These are phyloP conservation scores for Sisymbrium altissimum DNA, from an alignment of 345 rosid species.

Conservation along the genomic window DNA sequence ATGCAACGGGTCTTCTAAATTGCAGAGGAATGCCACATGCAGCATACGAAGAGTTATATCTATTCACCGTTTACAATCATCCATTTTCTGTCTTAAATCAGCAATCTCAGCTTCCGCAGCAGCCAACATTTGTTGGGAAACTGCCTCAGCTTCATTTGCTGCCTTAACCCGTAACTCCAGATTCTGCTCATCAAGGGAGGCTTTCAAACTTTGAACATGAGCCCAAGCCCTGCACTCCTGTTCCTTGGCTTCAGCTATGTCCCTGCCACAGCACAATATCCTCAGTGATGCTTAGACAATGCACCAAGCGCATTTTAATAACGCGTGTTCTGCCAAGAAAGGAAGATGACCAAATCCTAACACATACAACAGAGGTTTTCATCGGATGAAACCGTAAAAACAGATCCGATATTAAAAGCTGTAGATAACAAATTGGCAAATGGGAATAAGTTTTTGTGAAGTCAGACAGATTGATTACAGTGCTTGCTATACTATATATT, in stretches of 20 bases:
- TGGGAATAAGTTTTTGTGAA: background rate
- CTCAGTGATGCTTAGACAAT: constrained; percentile 14
- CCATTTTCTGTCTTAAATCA: constrained; percentile 79
- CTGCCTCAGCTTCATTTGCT: constrained; percentile 96
- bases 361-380: background rate
- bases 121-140: constrained; percentile 89
- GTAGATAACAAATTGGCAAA: background rate
- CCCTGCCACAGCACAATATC: constrained; percentile 46
- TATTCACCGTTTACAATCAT: constrained; percentile 73
- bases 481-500: background rate
- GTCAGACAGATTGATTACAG: background rate
- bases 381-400: background rate
- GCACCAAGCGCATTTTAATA: background rate
- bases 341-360: background rate
- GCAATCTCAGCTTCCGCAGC: constrained; percentile 99
- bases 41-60: background rate
- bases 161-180: constrained; percentile 87
- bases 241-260: constrained; percentile 63
- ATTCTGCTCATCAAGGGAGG: constrained; percentile 81
- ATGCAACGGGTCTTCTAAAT: background rate
- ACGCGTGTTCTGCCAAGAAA: background rate
- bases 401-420: background rate
- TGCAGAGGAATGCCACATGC: constrained; percentile 1
- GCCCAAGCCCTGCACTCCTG: constrained; percentile 82
- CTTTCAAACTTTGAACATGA: constrained; percentile 67